A percentile compares a stretch with the other conserved stretches of the same genome.
phyloP scores from a whole-genome alignment of 164 flowering plant species.

The Liriodendron chinense region DNA sequence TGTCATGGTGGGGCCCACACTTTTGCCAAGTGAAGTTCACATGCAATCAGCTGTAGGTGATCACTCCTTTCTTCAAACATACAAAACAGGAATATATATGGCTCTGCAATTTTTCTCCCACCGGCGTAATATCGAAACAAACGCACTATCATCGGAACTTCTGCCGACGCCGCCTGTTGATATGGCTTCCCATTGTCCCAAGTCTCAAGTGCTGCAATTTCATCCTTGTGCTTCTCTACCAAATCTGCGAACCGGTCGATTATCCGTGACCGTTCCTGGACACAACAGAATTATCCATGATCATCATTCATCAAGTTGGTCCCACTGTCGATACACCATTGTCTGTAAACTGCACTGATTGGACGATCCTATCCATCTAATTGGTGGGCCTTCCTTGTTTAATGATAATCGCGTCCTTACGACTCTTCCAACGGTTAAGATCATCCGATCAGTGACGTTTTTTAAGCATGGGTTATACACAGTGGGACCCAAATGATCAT shows the following conservation, averaged over 20 bases:
- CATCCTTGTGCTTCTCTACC: constrained; percentile 43
- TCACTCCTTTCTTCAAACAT: background rate
- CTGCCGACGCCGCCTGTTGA: constrained; percentile 32
- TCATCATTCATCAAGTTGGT: background rate
- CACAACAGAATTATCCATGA: background rate
- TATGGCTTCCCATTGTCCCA: constrained; percentile 57
- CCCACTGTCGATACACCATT: no score
- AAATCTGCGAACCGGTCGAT: constrained; percentile 42
- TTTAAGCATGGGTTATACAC: background rate
- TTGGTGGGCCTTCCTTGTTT: background rate
- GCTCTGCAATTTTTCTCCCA: constrained; percentile 10
- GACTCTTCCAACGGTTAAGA: background rate
- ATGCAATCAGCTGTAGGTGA: background rate
- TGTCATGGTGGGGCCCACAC: background rate
- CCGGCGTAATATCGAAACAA: constrained; percentile 52
- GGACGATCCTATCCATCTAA: background rate
- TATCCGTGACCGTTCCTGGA: constrained; percentile 50
- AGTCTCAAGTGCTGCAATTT: constrained; percentile 47
- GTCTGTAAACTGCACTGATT: no score
- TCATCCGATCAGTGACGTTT: background rate
- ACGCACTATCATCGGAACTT: constrained; percentile 38
- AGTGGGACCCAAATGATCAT: background rate
- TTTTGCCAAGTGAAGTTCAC: background rate
- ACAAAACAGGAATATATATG: background rate
- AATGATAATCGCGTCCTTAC: no score